A percentile compares a stretch with the other conserved stretches of the same genome.
These are phyloP conservation scores for Fusarium multiceps DNA, from an alignment of 2,329 filamentous ascomycete genomes.

Conservation along the genomic window DNA sequence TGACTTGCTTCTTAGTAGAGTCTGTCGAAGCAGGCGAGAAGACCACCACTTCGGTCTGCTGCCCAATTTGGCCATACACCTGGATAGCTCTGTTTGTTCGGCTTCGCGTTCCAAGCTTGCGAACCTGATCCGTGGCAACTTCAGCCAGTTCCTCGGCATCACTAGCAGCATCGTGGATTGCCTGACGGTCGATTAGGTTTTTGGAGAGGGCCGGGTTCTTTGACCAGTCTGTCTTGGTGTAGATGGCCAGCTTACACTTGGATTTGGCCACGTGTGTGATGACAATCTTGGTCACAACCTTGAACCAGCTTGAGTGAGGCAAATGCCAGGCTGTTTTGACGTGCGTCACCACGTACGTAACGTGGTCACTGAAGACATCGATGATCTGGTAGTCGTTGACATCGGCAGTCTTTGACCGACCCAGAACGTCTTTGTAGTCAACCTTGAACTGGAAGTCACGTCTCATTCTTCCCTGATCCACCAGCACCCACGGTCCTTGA, in stretches of 20 bases:
- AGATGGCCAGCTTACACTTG: slow-evolving; percentile 90
- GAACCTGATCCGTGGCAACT: slow-evolving; percentile 80
- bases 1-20: slow-evolving; percentile 65
- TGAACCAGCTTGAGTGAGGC: slow-evolving; percentile 82
- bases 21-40: slow-evolving; percentile 65
- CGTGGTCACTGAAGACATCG: slow-evolving; percentile 82
- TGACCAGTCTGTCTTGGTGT: slow-evolving; percentile 88
- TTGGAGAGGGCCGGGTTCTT: slow-evolving; percentile 71
- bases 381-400: slow-evolving; percentile 88
- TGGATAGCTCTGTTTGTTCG: slow-evolving; percentile 82
- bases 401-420: slow-evolving; percentile 68
- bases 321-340: slow-evolving; percentile 82
- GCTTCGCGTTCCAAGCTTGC: slow-evolving; percentile 77
- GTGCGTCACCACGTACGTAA: slow-evolving; percentile 73
- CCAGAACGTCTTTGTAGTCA: slow-evolving; percentile 72
- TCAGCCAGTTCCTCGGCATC: slow-evolving; percentile 81
- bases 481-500: slow-evolving; percentile 84
- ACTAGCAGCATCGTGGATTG: slow-evolving; percentile 77
- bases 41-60: slow-evolving; percentile 71
- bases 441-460: slow-evolving; percentile 86
- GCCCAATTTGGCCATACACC: slow-evolving; percentile 81
- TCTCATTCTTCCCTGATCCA: slow-evolving; percentile 76
- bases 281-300: slow-evolving; percentile 87
- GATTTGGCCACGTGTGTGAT: slow-evolving; percentile 94
- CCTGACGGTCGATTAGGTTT: slow-evolving; percentile 73